Evolutionary conservation across 805 yeast genomes (phyloP).

Genomic region (Candida stauntonica): DNA sequence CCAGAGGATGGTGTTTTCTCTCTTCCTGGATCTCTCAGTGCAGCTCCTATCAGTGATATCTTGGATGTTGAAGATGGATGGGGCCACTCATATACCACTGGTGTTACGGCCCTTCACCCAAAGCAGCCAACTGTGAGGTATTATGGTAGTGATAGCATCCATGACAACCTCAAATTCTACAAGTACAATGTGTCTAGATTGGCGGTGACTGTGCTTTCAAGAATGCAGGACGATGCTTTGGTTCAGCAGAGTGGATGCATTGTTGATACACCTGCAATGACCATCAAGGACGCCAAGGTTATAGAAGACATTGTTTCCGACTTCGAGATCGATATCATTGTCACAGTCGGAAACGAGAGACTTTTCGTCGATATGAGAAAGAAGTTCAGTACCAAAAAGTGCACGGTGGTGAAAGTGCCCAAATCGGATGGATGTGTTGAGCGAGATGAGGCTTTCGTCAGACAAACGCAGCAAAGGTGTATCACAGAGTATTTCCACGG

Average conservation of each 20-base stretch:
- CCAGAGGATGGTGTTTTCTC: slow-evolving; percentile 68
- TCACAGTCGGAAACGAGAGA: slow-evolving; percentile 76
- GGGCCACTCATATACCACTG: slow-evolving; percentile 76
- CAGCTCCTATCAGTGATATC: slow-evolving; percentile 76
- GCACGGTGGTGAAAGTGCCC: slow-evolving; percentile 52
- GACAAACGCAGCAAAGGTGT: slow-evolving; percentile 69
- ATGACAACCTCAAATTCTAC: slow-evolving; percentile 42
- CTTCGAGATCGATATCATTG: slow-evolving; percentile 53
- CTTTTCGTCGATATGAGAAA: slow-evolving; percentile 58
- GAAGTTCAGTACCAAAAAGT: slow-evolving; percentile 37
- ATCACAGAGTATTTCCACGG: slow-evolving; percentile 93
- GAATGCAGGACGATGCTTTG: slow-evolving; percentile 47
- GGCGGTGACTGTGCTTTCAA: slow-evolving; percentile 32
- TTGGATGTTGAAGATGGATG: slow-evolving; percentile 75
- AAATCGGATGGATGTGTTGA: slow-evolving; percentile 76
- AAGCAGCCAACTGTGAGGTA: slow-evolving; percentile 84
- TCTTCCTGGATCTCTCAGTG: slow-evolving; percentile 80
- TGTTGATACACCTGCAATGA: slow-evolving; percentile 70
- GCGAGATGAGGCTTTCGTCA: slow-evolving; percentile 59
- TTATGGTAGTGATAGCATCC: slow-evolving; percentile 63
- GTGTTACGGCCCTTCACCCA: slow-evolving; percentile 73
- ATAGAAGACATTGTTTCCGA: slow-evolving; percentile 55
- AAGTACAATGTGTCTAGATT: slow-evolving; percentile 27
- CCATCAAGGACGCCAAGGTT: slow-evolving; percentile 44
- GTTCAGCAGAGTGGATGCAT: slow-evolving; percentile 52